Evolutionary conservation across 2,329 filamentous ascomycete genomes (phyloP).

Genomic region (Lachnellula willkommii): DNA sequence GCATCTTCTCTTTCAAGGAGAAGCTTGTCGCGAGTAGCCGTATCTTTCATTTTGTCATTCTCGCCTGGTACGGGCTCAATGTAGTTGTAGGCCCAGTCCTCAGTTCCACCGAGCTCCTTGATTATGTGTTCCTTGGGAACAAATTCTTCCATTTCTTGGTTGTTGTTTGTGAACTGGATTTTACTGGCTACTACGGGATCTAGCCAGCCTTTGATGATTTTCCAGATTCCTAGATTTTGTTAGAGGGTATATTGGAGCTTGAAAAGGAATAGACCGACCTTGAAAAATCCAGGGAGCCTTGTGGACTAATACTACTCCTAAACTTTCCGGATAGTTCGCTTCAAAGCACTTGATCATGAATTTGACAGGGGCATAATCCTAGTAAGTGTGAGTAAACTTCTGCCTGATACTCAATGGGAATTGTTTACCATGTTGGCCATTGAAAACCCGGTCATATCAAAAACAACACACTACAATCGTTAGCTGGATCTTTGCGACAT

Average conservation of each 20-base stretch:
- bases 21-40: conserved; percentile 56
- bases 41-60: conserved; percentile 68
- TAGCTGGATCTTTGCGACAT: background rate
- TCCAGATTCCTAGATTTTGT: conserved; percentile 70
- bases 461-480: conserved; percentile 68
- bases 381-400: conserved; percentile 16
- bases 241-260: conserved; percentile 3
- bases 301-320: conserved; percentile 87
- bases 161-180: conserved; percentile 83
- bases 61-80: conserved; percentile 70
- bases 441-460: conserved; percentile 92
- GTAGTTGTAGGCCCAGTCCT: conserved; percentile 80
- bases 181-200: conserved; percentile 94
- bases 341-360: conserved; percentile 99
- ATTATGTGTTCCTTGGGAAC: conserved; percentile 67
- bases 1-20: conserved; percentile 58
- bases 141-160: conserved; percentile 71
- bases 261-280: conserved; percentile 45
- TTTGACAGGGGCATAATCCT: conserved; percentile 93
- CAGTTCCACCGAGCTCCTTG: conserved; percentile 79
- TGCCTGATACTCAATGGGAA: background rate
- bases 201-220: conserved; percentile 90
- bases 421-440: conserved; percentile 81
- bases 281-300: conserved; percentile 97
- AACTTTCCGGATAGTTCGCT: conserved; percentile 92